These are phyloP conservation scores for Globisporangium rhizosaccharum DNA, from an alignment of 352 stramenopile genomes.

Conservation along the genomic window DNA sequence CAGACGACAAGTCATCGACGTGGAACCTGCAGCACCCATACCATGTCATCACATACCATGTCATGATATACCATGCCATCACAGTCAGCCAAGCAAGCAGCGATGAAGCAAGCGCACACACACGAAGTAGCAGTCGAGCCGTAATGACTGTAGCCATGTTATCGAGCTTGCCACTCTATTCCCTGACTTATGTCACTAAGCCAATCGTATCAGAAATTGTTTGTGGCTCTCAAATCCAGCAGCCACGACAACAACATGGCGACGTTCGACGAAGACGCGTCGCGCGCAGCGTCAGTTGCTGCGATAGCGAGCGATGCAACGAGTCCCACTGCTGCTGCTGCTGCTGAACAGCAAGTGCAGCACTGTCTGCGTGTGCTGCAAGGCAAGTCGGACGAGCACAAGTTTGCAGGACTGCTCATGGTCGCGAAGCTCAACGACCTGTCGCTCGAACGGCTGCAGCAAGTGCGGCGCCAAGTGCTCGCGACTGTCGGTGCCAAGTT, in stretches of 20 bases:
- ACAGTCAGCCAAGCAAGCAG: background rate
- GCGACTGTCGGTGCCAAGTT: conserved; percentile 59
- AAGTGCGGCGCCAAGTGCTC: conserved; percentile 55
- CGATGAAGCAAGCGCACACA: background rate
- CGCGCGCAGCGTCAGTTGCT: too few species aligned
- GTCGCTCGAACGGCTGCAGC: conserved; percentile 31
- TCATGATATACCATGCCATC: too few species aligned
- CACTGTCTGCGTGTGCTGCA: conserved; percentile 71
- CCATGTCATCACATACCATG: background rate
- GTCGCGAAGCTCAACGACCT: conserved; percentile 70
- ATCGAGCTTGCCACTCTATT: too few species aligned
- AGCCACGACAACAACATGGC: too few species aligned
- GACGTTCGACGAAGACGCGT: too few species aligned
- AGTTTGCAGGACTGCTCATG: conserved; percentile 85
- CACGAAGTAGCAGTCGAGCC: too few species aligned
- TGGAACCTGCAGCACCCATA: conserved; percentile 82
- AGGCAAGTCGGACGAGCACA: conserved; percentile 78
- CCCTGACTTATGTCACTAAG: too few species aligned
- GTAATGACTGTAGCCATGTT: too few species aligned
- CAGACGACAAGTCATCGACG: conserved; percentile 96
- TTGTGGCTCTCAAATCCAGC: too few species aligned
- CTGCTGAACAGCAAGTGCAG: conserved; percentile 13
- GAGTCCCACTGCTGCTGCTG: background rate
- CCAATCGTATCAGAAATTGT: too few species aligned
- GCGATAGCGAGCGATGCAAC: too few species aligned